phyloP scores from a whole-genome alignment of 345 rosid species.

The Gossypium bickii region DNA sequence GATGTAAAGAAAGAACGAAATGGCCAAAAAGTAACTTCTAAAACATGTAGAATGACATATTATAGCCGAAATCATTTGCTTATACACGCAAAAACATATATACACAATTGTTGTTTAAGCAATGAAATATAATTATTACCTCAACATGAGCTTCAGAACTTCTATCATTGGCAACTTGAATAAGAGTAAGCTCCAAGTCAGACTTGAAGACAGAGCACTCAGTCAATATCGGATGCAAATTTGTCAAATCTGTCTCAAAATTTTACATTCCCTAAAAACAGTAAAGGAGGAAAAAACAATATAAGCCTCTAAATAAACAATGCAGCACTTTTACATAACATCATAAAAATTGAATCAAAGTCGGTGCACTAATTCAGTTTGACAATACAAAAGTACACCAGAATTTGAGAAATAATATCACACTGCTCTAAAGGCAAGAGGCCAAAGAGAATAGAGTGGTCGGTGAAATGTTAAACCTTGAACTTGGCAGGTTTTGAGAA shows the following conservation, averaged over 20 bases:
- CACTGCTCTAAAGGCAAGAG: background rate
- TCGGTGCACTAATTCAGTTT: background rate
- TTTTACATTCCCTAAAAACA: slow-evolving; percentile 66
- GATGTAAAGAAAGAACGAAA: background rate
- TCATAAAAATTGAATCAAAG: background rate
- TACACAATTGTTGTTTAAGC: background rate
- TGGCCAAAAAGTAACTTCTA: background rate
- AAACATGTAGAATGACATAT: background rate
- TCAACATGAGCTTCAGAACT: slow-evolving; percentile 96
- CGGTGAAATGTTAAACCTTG: slow-evolving; percentile 42
- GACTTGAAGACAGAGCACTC: slow-evolving; percentile 90
- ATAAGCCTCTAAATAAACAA: background rate
- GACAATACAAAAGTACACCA: background rate
- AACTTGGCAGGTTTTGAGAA: slow-evolving; percentile 80
- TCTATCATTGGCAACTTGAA: slow-evolving; percentile 90
- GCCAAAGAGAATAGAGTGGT: background rate
- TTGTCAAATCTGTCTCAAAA: slow-evolving; percentile 60
- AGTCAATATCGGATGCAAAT: slow-evolving; percentile 80
- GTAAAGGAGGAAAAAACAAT: background rate
- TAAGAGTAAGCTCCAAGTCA: slow-evolving; percentile 66
- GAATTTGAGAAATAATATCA: slow-evolving; percentile 1
- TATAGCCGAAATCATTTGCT: background rate
- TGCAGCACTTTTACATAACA: background rate
- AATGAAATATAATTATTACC: slow-evolving; percentile 33
- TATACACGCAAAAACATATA: background rate